Percentiles rank a stretch among this genome's conserved stretches.
These are phyloP conservation scores for Trametes pubescens DNA, from an alignment of 1,284 basidiomycete species.

Conservation along the genomic window DNA sequence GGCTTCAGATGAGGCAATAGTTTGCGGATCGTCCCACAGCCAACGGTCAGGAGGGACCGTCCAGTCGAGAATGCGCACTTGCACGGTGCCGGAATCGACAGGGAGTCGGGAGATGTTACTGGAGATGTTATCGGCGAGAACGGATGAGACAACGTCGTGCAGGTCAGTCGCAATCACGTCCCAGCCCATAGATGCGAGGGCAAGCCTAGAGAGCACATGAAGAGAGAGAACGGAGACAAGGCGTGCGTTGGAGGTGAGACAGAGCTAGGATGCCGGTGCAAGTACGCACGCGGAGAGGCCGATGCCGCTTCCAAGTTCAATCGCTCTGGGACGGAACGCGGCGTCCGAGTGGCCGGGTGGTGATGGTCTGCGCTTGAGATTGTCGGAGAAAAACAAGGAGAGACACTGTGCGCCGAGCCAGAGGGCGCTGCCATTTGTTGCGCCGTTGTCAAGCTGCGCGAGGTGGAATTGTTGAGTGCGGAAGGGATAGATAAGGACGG, in stretches of 20 bases:
- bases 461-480: slow-evolving; percentile 53
- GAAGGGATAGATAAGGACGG: slow-evolving; percentile 59
- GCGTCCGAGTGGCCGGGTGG: slow-evolving; percentile 25
- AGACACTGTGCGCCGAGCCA: slow-evolving; percentile 88
- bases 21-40: slow-evolving; percentile 57
- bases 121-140: slow-evolving; percentile 73
- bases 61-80: slow-evolving; percentile 75
- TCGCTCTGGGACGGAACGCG: slow-evolving; percentile 52
- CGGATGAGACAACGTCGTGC: slow-evolving; percentile 67
- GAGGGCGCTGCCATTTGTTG: slow-evolving; percentile 84
- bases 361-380: slow-evolving; percentile 37
- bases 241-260: slow-evolving; percentile 18
- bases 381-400: slow-evolving; percentile 63
- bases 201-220: slow-evolving; percentile 56
- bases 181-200: slow-evolving; percentile 76
- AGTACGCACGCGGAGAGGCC: slow-evolving; percentile 77
- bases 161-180: slow-evolving; percentile 85
- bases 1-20: slow-evolving; percentile 48
- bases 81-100: slow-evolving; percentile 49
- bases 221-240: slow-evolving; percentile 15
- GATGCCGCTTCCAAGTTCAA: slow-evolving; percentile 87
- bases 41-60: slow-evolving; percentile 59
- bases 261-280: slow-evolving; percentile 25
- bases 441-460: slow-evolving; percentile 64
- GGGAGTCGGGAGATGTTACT: slow-evolving; percentile 55